Evolutionary conservation across 495 filamentous ascomycete species (phyloP).

Genomic region (Physcia stellaris): DNA sequence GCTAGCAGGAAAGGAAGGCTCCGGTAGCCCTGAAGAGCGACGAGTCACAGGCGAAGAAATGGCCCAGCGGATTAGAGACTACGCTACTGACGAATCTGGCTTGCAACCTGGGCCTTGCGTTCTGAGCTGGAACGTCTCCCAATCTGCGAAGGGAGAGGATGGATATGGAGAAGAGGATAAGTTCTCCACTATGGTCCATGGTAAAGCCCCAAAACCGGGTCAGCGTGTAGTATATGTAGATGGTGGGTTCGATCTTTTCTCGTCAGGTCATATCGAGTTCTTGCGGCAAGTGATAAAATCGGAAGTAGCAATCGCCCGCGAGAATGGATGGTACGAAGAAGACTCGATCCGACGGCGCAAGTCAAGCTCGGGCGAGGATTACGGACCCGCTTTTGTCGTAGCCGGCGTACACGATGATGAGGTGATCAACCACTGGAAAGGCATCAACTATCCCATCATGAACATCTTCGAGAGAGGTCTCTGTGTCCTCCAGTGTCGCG

Average conservation of each 20-base stretch:
- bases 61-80: slow-evolving; percentile 59
- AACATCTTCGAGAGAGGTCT: slow-evolving; percentile 94
- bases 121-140: slow-evolving; percentile 57
- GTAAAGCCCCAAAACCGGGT: slow-evolving; percentile 50
- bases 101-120: slow-evolving; percentile 59
- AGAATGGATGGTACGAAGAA: slow-evolving; percentile 60
- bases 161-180: slow-evolving; percentile 35
- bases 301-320: slow-evolving; percentile 51
- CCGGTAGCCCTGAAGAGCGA: slow-evolving; percentile 51
- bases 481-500: slow-evolving; percentile 86
- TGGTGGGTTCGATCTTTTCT: slow-evolving; percentile 95
- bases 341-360: slow-evolving; percentile 45
- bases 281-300: slow-evolving; percentile 55
- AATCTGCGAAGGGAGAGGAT: slow-evolving; percentile 36
- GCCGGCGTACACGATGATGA: slow-evolving; percentile 88
- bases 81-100: slow-evolving; percentile 74
- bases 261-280: slow-evolving; percentile 92
- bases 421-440: slow-evolving; percentile 91
- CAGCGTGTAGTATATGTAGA: slow-evolving; percentile 90
- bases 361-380: slow-evolving; percentile 49
- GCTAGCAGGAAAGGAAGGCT: slow-evolving; percentile 61
- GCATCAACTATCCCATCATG: slow-evolving; percentile 98
- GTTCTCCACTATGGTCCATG: slow-evolving; percentile 52
- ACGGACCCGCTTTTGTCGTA: slow-evolving; percentile 70
- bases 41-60: slow-evolving; percentile 45